These are phyloP conservation scores for Ophiostoma fasciatum DNA, from an alignment of 2,329 filamentous ascomycete genomes.

Conservation along the genomic window DNA sequence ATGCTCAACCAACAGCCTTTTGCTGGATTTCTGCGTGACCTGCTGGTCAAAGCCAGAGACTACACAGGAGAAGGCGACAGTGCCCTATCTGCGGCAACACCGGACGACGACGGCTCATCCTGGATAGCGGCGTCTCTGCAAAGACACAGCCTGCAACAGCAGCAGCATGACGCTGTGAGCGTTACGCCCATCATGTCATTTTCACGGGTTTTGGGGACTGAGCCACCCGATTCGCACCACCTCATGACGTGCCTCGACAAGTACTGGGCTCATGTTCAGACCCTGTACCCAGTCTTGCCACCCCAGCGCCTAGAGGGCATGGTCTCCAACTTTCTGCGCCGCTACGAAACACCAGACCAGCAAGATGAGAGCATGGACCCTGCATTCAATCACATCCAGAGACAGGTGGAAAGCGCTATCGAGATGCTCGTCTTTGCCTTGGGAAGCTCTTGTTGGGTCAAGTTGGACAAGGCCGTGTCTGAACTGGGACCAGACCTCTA, in stretches of 20 bases:
- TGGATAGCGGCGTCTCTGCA: background rate
- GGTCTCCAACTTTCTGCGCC: background rate
- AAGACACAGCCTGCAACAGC: background rate
- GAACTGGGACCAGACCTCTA: slow-evolving; percentile 7
- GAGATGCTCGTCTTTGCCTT: slow-evolving; percentile 10
- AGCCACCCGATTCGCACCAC: background rate
- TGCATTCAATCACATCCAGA: no score
- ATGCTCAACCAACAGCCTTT: slow-evolving; percentile 5
- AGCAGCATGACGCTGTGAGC: no score
- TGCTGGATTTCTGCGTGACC: background rate
- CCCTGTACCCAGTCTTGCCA: slow-evolving; percentile 7
- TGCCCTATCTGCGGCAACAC: background rate
- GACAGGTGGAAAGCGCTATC: slow-evolving; percentile 1
- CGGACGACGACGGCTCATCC: background rate
- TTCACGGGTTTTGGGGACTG: background rate
- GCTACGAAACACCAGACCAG: background rate
- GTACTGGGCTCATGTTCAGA: slow-evolving; percentile 7
- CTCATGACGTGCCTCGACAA: slow-evolving; percentile 1
- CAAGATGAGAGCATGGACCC: background rate
- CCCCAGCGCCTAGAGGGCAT: background rate
- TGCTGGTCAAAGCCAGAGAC: background rate
- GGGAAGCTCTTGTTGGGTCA: slow-evolving; percentile 8
- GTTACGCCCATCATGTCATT: background rate
- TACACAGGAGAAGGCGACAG: no score
- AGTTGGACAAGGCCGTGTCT: slow-evolving; percentile 1